Base-by-base conservation (phyloP, 2,329 filamentous ascomycete species). In the Fusarium pseudograminearum region DNA sequence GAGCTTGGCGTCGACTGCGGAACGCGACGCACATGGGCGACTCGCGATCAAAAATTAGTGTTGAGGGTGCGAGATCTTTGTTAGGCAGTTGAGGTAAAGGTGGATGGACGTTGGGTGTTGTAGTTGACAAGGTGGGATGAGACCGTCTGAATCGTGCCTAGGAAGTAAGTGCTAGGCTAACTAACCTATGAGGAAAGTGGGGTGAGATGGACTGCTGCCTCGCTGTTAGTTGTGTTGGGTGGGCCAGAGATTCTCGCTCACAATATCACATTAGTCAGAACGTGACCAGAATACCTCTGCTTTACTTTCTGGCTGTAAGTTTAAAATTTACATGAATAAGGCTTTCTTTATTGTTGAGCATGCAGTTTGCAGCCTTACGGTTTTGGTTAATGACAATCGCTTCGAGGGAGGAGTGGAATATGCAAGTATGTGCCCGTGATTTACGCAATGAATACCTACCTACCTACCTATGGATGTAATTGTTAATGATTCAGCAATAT, bases 121-220 rank as follows among this genome's bases (percentile, higher is more conserved):
- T 52, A 45, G 57, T 63, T 44, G 60, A 22, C 26, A 40, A 65
- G 38, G 68, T 69, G 63, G 65, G 51, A 55, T 59, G 67, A 54
- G 65, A 55, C 64, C 45, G 41, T 65, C 62, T 57, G 57, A 28
- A 28, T 61, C 40, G 56, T 54, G 53, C 53, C 42, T 53, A 30
- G 28, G 28, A 30, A 12, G 28, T 30, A 30, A 30, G 56, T 54
- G n/a, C n/a, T n/a, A n/a, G n/a, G n/a, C n/a, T n/a, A n/a, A n/a
- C n/a, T n/a, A n/a, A 50, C 53, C 42, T 50, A 61, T 57, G 41
- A 72, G 65, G 66, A 66, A 65, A 71, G 68, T 71, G 64, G 68
- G 68, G 64, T 50, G 56, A 28, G 28, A 30, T 30, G 28, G n/a
- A 46, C 41, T 41, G 26, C 34, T 33, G 54, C 57, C 57, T 46